Base-by-base conservation (phyloP, 2,329 filamentous ascomycete genomes). In the Clonostachys rhizophaga region DNA sequence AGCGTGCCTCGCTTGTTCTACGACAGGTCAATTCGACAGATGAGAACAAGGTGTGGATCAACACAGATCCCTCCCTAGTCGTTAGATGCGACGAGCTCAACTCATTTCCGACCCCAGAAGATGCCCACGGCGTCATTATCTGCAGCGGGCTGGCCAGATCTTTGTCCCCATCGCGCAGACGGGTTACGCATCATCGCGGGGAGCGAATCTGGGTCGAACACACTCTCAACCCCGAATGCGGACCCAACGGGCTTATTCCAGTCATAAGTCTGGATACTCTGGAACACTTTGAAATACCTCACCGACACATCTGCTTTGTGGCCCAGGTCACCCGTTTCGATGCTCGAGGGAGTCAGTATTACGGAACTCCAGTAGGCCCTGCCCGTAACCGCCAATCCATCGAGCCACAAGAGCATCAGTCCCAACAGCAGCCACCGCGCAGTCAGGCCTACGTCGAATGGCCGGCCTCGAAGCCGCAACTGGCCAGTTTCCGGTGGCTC, bases 161-260 rank as follows among this genome's bases (percentile, higher is more conserved):
- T 13, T 16, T 39, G 30, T 16, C 34, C 12, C 40, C n/a, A 14
- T 47, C 40, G 24, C 11, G 12, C 20, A 11, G 11, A 33, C 35
- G 40, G 10, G 20, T 47, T 13, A 33, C 46, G 12, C 43, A 47
- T 18, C 34, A 24, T 24, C 46, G 46, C 8, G 46, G 46, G 11
- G 46, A 47, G 41, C 40, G 46, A 8, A 39, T 47, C 34, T 47
- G 46, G 46, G 34, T 47, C 14, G 40, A 47, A n/a, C 8, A 37
- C 5, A 39, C 34, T 42, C 16, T 47, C n/a, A 17, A n/a, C 16
- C 34, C 11, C 6, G 33, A 18, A 20, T 14, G 34, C 12, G 43
- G 34, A 14, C n/a, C 18, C n/a, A 40, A 47, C 39, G 34, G 33
- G 11, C 18, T 24, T 12, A 43, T 47, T n/a, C 46, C 46, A 17